Evolutionary conservation across 768 basidiomycete genomes (phyloP), one percentile per base, ranked within the genome.

Genomic region (Panaeolus papilionaceus): DNA sequence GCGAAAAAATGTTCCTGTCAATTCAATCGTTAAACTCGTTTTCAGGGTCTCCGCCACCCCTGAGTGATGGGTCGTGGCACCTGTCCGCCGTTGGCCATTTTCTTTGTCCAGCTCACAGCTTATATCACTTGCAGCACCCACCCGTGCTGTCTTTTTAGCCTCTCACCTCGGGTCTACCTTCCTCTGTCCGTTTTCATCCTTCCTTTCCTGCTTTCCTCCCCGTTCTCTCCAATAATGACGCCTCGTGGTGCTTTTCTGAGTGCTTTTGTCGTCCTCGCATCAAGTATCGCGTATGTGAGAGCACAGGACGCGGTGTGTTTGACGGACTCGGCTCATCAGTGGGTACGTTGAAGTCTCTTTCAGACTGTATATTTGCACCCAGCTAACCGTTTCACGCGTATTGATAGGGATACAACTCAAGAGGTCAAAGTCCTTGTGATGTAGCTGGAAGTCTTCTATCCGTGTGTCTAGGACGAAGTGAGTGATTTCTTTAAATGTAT

Each of bases 381-480:
- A 3, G 8, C 7, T 16, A 2, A 47, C 18, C 8, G 16, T 18
- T 8, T 16, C 12, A 47, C 45, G 8, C 12, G 8, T 9, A 16
- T 47, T 18, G 8, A 58, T 63, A 86, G 86, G 70, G 78, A 28
- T 80, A 71, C 70, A 87, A 84, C 70, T 77, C 80, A 0, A 58
- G 74, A 0, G 63, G 67, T 1, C 82, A 85, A 66, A 82, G 74
- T 68, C 85, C 85, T 37, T 87, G 85, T 68, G 69, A 77, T 20
- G 78, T 86, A 38, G 81, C 82, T 9, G 74, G 80, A 33, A 76
- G 76, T 47, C 76, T 85, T 1, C 81, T 78, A 62, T 81, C 79
- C 1, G 82, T 77, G 9, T 86, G 85, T 71, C 74, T 77, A 28
- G 74, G 73, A 61, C 78, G 79, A 63, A 63, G 84, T 84, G 66